phyloP scores from a whole-genome alignment of 345 rosid species.

The Chamaenerion angustifolium region DNA sequence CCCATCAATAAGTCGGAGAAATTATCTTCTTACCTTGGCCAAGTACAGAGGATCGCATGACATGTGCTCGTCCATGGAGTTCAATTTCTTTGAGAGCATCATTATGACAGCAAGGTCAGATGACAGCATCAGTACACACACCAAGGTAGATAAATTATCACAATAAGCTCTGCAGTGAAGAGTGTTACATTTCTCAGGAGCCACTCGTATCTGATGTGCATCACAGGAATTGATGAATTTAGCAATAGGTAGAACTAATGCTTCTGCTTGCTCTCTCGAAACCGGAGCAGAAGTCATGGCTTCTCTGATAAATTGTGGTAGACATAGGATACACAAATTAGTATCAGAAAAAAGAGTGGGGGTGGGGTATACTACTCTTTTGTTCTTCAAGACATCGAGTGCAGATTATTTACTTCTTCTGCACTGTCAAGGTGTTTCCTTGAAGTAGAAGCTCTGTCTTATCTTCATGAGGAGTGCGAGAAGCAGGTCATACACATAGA shows the following conservation, averaged over 20 bases:
- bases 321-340: too few relatives aligned
- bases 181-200: slow-evolving; percentile 54
- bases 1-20: neutral
- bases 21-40: slow-evolving; percentile 40
- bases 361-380: too few relatives aligned
- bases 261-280: slow-evolving; percentile 35
- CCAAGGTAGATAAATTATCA: neutral
- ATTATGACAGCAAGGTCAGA: slow-evolving; percentile 48
- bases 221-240: slow-evolving; percentile 53
- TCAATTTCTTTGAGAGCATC: slow-evolving; percentile 69
- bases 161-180: slow-evolving; percentile 2
- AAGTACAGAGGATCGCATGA: slow-evolving; percentile 74
- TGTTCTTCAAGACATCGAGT: too few relatives aligned
- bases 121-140: slow-evolving; percentile 5
- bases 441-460: too few relatives aligned
- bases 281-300: slow-evolving; percentile 29
- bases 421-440: too few relatives aligned
- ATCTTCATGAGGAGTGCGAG: too few relatives aligned
- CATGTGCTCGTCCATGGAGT: slow-evolving; percentile 60
- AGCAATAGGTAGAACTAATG: slow-evolving; percentile 26
- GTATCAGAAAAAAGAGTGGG: too few relatives aligned
- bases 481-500: too few relatives aligned
- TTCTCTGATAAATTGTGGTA: slow-evolving; percentile 26
- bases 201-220: slow-evolving; percentile 62
- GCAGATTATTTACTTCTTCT: too few relatives aligned